Base-by-base conservation (phyloP, 495 filamentous ascomycete genomes). In the Letharia columbiana region DNA sequence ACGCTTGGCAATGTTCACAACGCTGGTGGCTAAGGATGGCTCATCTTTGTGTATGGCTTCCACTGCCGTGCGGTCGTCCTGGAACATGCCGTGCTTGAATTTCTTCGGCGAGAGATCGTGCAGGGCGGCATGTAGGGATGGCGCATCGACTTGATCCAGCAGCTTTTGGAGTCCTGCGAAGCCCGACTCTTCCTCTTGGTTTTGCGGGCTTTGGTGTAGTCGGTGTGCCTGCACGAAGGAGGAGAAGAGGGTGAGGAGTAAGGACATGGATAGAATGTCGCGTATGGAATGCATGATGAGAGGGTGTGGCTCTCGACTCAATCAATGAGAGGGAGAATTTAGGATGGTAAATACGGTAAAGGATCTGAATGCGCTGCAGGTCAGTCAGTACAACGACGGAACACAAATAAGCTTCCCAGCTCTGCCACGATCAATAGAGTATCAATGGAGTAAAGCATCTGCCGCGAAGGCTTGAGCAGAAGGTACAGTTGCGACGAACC, bases 61-160 rank as follows among this genome's bases (percentile, higher is more conserved):
- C 41, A 79, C 74, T 60, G 80, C 81, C 37, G 71, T 72, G 50
- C 74, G 73, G 70, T 83, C 79, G 72, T 76, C 77, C 28, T 67
- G 72, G 67, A 78, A 83, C 70, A 83, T 76, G 68, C 82, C 82
- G 71, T 84, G 74, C 64, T 79, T 75, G 71, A 80, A 84, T 70
- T 78, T 73, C 60, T 72, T 80, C 50, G 73, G 73, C 64, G 79
- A 77, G 60, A 80, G 73, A 62, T 73, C 72, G 69, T 84, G 81
- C 59, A 84, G 74, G 57, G 77, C 79, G 63, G 77, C 76, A 72
- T 84, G 82, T 42, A 83, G 70, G 54, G 75, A 72, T 57, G 73
- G 69, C 47, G 75, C 76, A 57, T 78, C 70, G 64, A 77, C 75
- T 61, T 75, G 70, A 63, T 73, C 75, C n/a, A 77, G 72, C 3